Evolutionary conservation across 179 eudicot species (phyloP).

Genomic region (Carnegiea gigantea): DNA sequence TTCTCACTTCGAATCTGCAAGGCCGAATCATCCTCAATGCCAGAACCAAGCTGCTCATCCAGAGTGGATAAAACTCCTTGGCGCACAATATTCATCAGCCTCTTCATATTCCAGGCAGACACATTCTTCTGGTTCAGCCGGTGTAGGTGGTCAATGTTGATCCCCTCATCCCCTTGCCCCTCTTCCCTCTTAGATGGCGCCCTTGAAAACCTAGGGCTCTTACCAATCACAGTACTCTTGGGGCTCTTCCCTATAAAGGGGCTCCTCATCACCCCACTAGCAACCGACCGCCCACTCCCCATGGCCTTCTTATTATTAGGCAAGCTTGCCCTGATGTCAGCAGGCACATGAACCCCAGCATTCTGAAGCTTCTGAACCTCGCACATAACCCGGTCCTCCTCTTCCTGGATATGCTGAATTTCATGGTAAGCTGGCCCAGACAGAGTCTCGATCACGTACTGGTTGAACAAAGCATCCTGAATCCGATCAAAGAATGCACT

Average conservation of each 20-base stretch:
- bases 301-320: slow-evolving; percentile 10
- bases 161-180: slow-evolving; percentile 21
- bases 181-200: slow-evolving; percentile 33
- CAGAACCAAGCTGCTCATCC: slow-evolving; percentile 29
- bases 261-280: slow-evolving; percentile 33
- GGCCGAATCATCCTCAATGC: slow-evolving; percentile 30
- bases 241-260: slow-evolving; percentile 38
- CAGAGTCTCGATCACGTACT: slow-evolving; percentile 40
- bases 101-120: slow-evolving; percentile 52
- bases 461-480: slow-evolving; percentile 46
- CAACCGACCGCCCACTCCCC: slow-evolving; percentile 31
- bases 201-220: slow-evolving; percentile 40
- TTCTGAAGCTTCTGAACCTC: slow-evolving; percentile 70
- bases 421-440: slow-evolving; percentile 42
- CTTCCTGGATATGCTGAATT: slow-evolving; percentile 45
- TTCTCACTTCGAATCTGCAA: slow-evolving; percentile 44
- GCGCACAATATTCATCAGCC: slow-evolving; percentile 34
- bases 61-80: slow-evolving; percentile 37
- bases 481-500: slow-evolving; percentile 46
- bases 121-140: slow-evolving; percentile 39
- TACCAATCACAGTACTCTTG: slow-evolving; percentile 28
- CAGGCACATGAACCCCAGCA: slow-evolving; percentile 70
- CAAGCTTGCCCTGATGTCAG: slow-evolving; percentile 45
- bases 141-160: slow-evolving; percentile 36
- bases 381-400: slow-evolving; percentile 55